Evolutionary conservation across 140 eudicot species (phyloP).

Genomic region (Senecio squalidus): DNA sequence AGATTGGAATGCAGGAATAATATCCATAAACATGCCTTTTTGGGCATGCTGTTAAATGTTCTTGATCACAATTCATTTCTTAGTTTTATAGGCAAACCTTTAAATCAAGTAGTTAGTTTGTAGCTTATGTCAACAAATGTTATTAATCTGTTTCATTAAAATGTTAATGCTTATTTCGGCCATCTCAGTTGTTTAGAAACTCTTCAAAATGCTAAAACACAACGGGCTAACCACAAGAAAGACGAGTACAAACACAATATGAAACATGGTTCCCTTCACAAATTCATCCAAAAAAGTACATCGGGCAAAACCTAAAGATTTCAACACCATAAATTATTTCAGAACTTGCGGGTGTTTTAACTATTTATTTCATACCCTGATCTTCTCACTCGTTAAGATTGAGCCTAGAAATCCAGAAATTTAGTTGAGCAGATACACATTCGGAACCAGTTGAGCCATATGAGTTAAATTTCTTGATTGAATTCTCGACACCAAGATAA

Average conservation of each 20-base stretch:
- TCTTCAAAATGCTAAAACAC: background rate
- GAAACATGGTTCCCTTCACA: background rate
- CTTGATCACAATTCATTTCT: too few species aligned
- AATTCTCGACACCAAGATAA: slow-evolving; percentile 84
- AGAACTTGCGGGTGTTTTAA: background rate
- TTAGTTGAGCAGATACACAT: slow-evolving; percentile 79
- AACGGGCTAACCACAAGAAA: background rate
- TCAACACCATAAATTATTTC: background rate
- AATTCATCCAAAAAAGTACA: background rate
- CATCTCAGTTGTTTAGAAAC: too few species aligned
- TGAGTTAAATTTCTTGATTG: slow-evolving; percentile 82
- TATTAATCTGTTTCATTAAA: too few species aligned
- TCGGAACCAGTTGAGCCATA: slow-evolving; percentile 96
- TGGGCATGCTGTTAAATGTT: too few species aligned
- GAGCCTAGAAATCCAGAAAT: slow-evolving; percentile 63
- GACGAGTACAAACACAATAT: background rate
- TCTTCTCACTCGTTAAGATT: slow-evolving; percentile 15
- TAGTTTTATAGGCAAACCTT: too few species aligned
- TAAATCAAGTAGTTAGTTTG: background rate
- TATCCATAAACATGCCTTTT: too few species aligned
- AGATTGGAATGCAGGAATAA: too few species aligned
- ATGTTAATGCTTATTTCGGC: too few species aligned
- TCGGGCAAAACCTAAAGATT: background rate
- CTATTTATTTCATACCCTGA: background rate
- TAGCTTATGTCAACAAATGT: too few species aligned